Percentiles rank a stretch among this genome's conserved stretches.
phyloP scores from a whole-genome alignment of 768 basidiomycete species.

The Tubosaeta sp. region DNA sequence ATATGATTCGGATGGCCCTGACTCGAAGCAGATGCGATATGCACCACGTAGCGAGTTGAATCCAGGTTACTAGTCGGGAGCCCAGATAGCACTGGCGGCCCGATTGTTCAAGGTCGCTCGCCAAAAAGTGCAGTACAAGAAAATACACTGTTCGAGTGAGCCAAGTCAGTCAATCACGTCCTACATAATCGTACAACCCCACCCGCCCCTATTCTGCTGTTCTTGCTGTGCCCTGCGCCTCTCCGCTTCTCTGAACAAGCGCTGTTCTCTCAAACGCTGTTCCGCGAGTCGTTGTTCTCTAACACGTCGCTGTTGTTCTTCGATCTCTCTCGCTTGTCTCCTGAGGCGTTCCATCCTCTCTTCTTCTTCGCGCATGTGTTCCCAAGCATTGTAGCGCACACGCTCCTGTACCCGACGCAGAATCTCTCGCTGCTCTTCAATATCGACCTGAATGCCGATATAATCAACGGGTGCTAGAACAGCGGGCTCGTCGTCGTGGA shows the following conservation, averaged over 20 bases:
- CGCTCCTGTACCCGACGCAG: conserved; percentile 11
- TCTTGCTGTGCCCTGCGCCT: conserved; percentile 1
- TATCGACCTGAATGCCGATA: conserved; percentile 9
- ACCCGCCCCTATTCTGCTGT: conserved; percentile 5
- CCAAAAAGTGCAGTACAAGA: too few species aligned
- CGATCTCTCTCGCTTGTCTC: background rate
- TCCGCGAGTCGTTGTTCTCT: conserved; percentile 1
- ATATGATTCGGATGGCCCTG: too few species aligned
- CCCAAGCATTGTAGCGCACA: background rate
- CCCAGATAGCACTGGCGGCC: too few species aligned
- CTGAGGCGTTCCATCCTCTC: background rate
- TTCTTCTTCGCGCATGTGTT: background rate
- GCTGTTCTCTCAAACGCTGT: background rate
- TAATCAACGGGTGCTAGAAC: conserved; percentile 6
- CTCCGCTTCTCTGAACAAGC: background rate
- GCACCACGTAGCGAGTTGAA: too few species aligned
- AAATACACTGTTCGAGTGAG: too few species aligned
- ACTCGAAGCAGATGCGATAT: too few species aligned
- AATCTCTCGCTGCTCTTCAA: conserved; percentile 21
- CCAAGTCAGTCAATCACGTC: background rate
- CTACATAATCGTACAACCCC: conserved; percentile 27
- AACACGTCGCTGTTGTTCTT: background rate
- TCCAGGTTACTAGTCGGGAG: too few species aligned
- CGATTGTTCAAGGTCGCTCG: too few species aligned
- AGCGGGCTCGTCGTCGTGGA: conserved; percentile 15